Evolutionary conservation across 2,329 filamentous ascomycete species (phyloP).

Genomic region (Dryadomyces sulphureus): DNA sequence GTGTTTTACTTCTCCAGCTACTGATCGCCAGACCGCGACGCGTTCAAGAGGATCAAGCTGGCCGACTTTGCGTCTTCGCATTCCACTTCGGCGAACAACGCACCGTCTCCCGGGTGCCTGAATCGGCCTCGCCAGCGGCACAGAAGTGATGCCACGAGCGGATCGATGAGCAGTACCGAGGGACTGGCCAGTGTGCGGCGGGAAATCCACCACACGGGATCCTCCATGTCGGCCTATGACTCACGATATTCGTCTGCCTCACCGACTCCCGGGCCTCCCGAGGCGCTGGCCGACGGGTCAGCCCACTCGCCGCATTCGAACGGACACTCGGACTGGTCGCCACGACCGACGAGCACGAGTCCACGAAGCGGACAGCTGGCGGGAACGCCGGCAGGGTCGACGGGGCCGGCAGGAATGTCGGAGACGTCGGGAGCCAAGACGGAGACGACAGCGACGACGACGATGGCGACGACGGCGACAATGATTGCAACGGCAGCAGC

Average conservation of each 20-base stretch:
- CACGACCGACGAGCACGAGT: constrained; percentile 12
- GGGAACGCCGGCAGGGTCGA: too few relatives aligned
- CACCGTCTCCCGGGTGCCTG: constrained; percentile 11
- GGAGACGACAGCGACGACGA: too few relatives aligned
- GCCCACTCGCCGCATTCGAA: constrained; percentile 26
- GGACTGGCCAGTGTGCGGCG: constrained; percentile 21
- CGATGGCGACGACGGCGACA: too few relatives aligned
- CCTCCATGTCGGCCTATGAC: constrained; percentile 29
- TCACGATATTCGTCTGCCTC: constrained; percentile 29
- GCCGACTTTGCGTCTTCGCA: constrained; percentile 18
- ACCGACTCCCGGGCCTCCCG: constrained; percentile 19
- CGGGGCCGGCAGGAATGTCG: too few relatives aligned
- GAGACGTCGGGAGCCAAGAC: too few relatives aligned
- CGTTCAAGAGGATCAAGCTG: constrained; percentile 32
- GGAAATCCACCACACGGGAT: constrained; percentile 32
- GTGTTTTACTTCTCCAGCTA: neutral
- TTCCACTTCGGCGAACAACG: constrained; percentile 12
- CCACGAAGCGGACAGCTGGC: too few relatives aligned
- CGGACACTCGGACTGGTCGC: constrained; percentile 15
- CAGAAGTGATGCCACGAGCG: constrained; percentile 25
- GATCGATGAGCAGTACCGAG: constrained; percentile 32
- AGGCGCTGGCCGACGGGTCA: constrained; percentile 26
- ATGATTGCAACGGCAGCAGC: too few relatives aligned
- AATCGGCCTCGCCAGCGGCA: constrained; percentile 16
- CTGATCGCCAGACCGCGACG: constrained; percentile 26